phyloP scores from a whole-genome alignment of 345 rosid genomes.

The Diplotaxis tenuifolia region DNA sequence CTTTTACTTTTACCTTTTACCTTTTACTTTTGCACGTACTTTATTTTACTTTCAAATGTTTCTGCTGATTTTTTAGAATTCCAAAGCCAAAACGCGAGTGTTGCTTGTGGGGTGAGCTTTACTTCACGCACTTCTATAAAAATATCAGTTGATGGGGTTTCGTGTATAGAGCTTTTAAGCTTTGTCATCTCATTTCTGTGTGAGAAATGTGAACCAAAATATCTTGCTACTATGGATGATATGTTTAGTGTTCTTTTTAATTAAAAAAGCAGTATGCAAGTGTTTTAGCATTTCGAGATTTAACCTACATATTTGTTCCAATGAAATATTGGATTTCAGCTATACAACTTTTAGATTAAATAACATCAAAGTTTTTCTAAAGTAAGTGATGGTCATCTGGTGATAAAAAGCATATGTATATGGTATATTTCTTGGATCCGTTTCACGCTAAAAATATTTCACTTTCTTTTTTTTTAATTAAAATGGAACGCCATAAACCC shows the following conservation, averaged over 20 bases:
- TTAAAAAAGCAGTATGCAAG: not conserved
- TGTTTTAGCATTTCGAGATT: not conserved
- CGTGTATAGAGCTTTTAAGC: not conserved
- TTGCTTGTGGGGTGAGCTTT: conserved; percentile 26
- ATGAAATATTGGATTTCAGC: not conserved
- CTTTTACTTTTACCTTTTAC: conserved; percentile 30
- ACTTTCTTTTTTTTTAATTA: not conserved
- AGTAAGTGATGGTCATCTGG: not conserved
- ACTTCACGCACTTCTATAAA: conserved; percentile 26
- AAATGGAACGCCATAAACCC: not conserved
- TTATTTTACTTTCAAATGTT: conserved; percentile 25
- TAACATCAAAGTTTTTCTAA: not conserved
- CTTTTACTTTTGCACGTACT: conserved; percentile 33
- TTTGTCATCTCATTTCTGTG: not conserved
- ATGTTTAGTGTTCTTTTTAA: not conserved
- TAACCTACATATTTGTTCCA: not conserved
- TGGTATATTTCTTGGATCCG: not conserved
- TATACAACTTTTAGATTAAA: not conserved
- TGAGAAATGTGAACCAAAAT: not conserved
- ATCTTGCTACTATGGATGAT: not conserved
- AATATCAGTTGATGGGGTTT: conserved; percentile 4
- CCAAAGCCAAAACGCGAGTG: conserved; percentile 16
- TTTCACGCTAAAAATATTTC: not conserved
- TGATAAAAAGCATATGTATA: not conserved
- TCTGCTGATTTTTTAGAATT: not conserved